Evolutionary conservation across 2,329 filamentous ascomycete species (phyloP), one percentile per base, ranked within the genome.

Genomic region (Botryotinia narcissicola): DNA sequence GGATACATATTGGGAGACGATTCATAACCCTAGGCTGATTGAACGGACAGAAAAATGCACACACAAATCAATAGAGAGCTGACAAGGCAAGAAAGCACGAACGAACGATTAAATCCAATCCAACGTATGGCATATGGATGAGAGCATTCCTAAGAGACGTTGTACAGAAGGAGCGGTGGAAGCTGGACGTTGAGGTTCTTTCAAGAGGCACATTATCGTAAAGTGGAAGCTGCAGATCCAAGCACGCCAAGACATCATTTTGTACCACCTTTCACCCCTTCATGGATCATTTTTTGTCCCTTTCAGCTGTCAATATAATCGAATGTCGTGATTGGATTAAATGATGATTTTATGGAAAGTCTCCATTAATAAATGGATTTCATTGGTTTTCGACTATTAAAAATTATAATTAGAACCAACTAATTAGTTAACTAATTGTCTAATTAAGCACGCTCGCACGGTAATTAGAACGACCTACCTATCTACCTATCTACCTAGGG

Each of bases 91-190:
- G 25, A 51, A 12, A 40, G 46, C 40, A 54, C 25, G 4, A 54
- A 40, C 25, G 46, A 54, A 54, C 16, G 46, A 22, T 29, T 54
- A 4, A 12, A 54, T 37, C n/a, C 51, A 29, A 18, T 57, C 14
- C 42, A 48, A 66, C 40, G 25, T 8, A 64, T 32, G 18, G 5
- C 14, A 48, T n/a, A 51, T 16, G 10, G 22, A 40, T 22, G 22
- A 63, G 29, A 29, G 25, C 40, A 18, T 29, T 29, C 18, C 18
- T 10, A 9, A 6, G n/a, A 25, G 29, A 35, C 6, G 48, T 68
- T 68, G 66, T 68, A 57, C 48, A 68, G 48, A 42, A 57, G 48
- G 48, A 68, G 66, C 66, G 66, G 66, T 68, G 66, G 66, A 68
- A 68, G 66, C 48, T 68, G 48, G 66, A 68, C 25, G 64, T 68